These are phyloP conservation scores for Populus alba DNA, from an alignment of 345 rosid genomes.

Conservation along the genomic window DNA sequence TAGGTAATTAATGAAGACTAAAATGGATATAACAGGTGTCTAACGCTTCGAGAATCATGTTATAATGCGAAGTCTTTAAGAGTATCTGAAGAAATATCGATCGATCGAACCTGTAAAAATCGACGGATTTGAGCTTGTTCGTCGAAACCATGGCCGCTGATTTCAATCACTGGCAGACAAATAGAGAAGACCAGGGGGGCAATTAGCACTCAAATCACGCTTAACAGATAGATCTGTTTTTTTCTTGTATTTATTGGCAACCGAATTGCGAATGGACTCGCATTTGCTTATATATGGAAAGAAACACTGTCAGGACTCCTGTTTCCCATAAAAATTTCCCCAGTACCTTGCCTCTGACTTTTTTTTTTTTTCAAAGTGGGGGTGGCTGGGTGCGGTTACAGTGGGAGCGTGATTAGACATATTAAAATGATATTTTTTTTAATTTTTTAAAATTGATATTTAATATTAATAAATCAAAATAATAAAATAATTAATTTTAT, in stretches of 20 bases:
- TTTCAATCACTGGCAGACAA: background rate
- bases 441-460: too few species aligned
- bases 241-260: background rate
- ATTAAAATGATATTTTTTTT: too few species aligned
- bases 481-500: too few species aligned
- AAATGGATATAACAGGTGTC: background rate
- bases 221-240: background rate
- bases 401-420: too few species aligned
- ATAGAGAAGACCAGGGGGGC: too few species aligned
- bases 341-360: too few species aligned
- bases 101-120: constrained; percentile 28
- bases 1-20: background rate
- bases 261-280: background rate
- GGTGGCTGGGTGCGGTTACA: too few species aligned
- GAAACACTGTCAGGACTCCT: too few species aligned
- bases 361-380: too few species aligned
- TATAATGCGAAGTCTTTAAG: background rate
- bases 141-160: constrained; percentile 27
- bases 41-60: background rate
- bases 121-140: constrained; percentile 34
- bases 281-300: too few species aligned
- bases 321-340: too few species aligned
- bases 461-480: too few species aligned
- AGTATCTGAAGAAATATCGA: background rate
- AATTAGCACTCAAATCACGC: background rate